phyloP scores from a whole-genome alignment of 2,329 filamentous ascomycete species.

The Aspergillus proliferans region DNA sequence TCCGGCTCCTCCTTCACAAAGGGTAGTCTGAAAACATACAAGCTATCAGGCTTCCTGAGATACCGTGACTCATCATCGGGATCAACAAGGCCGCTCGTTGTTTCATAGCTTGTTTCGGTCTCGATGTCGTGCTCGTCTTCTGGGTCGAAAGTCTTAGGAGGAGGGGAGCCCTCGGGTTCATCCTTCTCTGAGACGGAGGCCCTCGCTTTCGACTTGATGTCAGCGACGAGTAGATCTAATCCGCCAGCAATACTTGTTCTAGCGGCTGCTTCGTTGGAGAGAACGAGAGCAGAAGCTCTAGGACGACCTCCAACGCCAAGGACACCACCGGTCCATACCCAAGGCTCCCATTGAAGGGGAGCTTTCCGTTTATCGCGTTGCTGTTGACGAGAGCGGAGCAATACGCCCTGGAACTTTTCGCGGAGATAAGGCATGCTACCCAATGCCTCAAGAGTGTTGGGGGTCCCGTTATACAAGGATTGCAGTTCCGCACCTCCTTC shows the following conservation, averaged over 20 bases:
- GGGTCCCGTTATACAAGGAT: slow-evolving; percentile 24
- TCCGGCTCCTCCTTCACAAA: not conserved
- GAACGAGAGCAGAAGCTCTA: slow-evolving; percentile 5
- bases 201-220: not conserved
- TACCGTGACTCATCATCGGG: slow-evolving; percentile 16
- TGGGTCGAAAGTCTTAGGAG: slow-evolving; percentile 11
- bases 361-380: slow-evolving; percentile 13
- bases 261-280: not conserved
- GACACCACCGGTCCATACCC: slow-evolving; percentile 32
- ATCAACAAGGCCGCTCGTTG: slow-evolving; percentile 9
- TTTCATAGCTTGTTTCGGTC: slow-evolving; percentile 14
- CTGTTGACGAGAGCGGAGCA: slow-evolving; percentile 30
- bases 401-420: slow-evolving; percentile 36
- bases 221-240: not conserved
- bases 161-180: not conserved
- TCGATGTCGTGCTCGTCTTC: slow-evolving; percentile 23
- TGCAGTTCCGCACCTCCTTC: slow-evolving; percentile 26
- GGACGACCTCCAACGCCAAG: slow-evolving; percentile 22
- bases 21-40: not conserved
- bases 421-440: slow-evolving; percentile 33
- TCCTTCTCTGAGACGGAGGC: not conserved
- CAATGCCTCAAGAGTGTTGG: slow-evolving; percentile 31
- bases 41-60: slow-evolving; percentile 3
- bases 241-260: not conserved
- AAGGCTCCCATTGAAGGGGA: slow-evolving; percentile 11